phyloP scores from a whole-genome alignment of 2,329 filamentous ascomycete species.

The Botryotinia narcissicola region DNA sequence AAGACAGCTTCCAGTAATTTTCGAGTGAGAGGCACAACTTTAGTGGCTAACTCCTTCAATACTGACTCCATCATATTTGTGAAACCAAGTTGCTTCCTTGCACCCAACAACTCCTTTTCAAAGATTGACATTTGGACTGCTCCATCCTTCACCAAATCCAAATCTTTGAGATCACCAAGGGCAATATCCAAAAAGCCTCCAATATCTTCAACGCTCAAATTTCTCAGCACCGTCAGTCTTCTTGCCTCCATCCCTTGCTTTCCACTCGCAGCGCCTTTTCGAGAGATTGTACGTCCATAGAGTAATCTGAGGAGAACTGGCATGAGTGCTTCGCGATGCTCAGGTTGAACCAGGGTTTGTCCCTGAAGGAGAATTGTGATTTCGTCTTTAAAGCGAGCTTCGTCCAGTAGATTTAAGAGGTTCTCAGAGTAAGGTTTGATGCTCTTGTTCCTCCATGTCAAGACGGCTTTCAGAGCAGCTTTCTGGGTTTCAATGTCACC shows the following conservation, averaged over 20 bases:
- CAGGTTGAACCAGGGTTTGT: slow-evolving; percentile 67
- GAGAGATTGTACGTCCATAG: slow-evolving; percentile 84
- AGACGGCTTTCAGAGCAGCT: slow-evolving; percentile 75
- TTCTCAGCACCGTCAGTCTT: slow-evolving; percentile 75
- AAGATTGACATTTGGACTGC: slow-evolving; percentile 46
- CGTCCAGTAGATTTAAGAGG: slow-evolving; percentile 81
- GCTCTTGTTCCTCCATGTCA: slow-evolving; percentile 82
- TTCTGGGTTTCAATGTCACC: slow-evolving; percentile 90
- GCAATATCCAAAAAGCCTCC: slow-evolving; percentile 81
- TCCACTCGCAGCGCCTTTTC: slow-evolving; percentile 72
- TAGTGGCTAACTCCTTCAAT: slow-evolving; percentile 77
- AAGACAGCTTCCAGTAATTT: slow-evolving; percentile 73
- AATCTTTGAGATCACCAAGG: slow-evolving; percentile 64
- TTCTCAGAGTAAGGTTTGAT: slow-evolving; percentile 81
- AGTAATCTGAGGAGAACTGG: slow-evolving; percentile 83
- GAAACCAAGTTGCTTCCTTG: slow-evolving; percentile 84
- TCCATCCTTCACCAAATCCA: slow-evolving; percentile 53
- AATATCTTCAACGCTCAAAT: slow-evolving; percentile 71
- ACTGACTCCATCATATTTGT: slow-evolving; percentile 88
- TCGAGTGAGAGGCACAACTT: slow-evolving; percentile 64
- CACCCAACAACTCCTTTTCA: slow-evolving; percentile 56
- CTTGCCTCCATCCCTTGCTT: slow-evolving; percentile 79
- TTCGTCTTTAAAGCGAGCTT: slow-evolving; percentile 88
- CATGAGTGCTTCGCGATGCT: slow-evolving; percentile 73
- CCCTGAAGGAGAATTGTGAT: slow-evolving; percentile 83